Conservation (phyloP, 2,329 filamentous ascomycete genomes). For the Xylariaceae sp. region DNA sequence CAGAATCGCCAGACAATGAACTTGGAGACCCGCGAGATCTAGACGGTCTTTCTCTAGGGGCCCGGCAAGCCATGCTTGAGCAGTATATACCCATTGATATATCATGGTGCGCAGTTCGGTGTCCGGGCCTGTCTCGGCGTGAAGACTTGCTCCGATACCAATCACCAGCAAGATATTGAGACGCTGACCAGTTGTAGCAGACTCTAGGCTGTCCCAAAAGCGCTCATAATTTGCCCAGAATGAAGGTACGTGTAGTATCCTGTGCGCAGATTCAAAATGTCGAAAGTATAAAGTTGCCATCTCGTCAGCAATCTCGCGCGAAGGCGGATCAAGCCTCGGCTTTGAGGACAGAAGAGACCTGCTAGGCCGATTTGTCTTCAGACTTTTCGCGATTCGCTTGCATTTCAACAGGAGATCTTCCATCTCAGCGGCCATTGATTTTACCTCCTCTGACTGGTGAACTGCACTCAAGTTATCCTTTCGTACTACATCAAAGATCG, state of each 20-base stretch:
- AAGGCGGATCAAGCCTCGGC: conserved; percentile 24
- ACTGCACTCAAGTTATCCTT: too few relatives aligned
- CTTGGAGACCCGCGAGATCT: conserved; percentile 34
- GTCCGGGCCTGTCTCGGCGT: conserved; percentile 22
- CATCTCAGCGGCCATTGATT: conserved; percentile 24
- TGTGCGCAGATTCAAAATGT: conserved; percentile 47
- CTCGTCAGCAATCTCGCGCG: conserved; percentile 35
- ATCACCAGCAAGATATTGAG: conserved; percentile 39
- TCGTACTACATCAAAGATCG: too few relatives aligned
- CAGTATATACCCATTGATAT: conserved; percentile 38
- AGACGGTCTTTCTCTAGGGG: conserved; percentile 37
- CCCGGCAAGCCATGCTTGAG: conserved; percentile 39
- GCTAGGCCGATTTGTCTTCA: conserved; percentile 34
- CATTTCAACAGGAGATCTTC: conserved; percentile 31
- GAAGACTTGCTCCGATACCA: conserved; percentile 37
- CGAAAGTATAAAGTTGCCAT: conserved; percentile 45
- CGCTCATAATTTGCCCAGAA: conserved; percentile 47
- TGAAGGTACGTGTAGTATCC: conserved; percentile 49
- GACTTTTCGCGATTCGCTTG: conserved; percentile 30
- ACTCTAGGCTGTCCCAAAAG: conserved; percentile 41
- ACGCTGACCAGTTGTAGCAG: conserved; percentile 20
- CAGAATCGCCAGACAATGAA: conserved; percentile 37
- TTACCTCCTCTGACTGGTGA: too few relatives aligned
- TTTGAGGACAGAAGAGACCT: conserved; percentile 23
- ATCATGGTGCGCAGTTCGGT: conserved; percentile 25